Percentiles rank a stretch among this genome's conserved stretches.
These are phyloP conservation scores for Aspergillus incahuasiensis DNA, from an alignment of 495 filamentous ascomycete genomes.

Conservation along the genomic window DNA sequence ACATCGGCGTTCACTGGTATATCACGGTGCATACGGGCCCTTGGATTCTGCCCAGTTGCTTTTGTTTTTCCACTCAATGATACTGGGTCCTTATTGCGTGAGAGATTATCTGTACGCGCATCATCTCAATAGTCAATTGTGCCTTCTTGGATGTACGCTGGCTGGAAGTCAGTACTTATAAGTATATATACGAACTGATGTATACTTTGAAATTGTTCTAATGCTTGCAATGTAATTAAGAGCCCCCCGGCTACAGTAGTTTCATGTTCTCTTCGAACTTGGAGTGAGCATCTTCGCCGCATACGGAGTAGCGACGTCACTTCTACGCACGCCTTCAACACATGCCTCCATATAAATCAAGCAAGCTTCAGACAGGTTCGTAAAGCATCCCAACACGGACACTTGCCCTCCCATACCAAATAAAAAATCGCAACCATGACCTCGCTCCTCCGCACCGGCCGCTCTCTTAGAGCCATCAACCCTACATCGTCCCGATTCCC, in stretches of 20 bases:
- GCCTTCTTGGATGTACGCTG: background rate
- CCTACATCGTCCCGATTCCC: background rate
- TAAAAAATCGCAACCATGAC: background rate
- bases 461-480: background rate
- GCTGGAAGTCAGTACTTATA: background rate
- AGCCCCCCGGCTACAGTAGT: background rate
- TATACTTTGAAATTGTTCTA: background rate
- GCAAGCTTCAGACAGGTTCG: background rate
- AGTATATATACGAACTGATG: background rate
- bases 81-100: too few relatives aligned
- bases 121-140: background rate
- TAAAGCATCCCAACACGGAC: too few relatives aligned
- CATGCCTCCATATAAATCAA: background rate
- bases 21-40: slow-evolving; percentile 1
- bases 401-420: background rate
- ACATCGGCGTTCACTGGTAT: background rate
- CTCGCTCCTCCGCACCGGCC: background rate
- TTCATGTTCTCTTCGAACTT: background rate
- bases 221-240: background rate
- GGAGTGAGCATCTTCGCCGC: background rate
- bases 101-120: too few relatives aligned
- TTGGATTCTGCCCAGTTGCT: background rate
- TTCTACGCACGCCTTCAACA: background rate
- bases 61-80: background rate
- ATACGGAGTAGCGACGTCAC: background rate